Conservation (phyloP, 371 early-diverging fungal species). For the Haplosporangium sp. region DNA sequence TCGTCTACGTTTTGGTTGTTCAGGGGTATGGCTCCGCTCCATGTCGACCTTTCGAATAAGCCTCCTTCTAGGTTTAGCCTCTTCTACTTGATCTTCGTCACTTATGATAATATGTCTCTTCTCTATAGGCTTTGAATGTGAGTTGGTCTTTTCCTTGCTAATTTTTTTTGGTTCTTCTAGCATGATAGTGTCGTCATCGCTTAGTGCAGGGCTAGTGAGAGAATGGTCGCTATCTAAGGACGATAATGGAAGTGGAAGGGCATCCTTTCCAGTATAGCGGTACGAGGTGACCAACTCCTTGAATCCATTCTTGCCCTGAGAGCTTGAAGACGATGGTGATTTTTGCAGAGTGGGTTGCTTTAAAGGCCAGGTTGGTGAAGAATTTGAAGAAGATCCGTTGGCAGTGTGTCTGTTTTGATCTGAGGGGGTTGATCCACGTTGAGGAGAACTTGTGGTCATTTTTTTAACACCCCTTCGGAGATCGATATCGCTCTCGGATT, state of each 20-base stretch:
- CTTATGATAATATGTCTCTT: slow-evolving; percentile 42
- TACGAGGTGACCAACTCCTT: slow-evolving; percentile 33
- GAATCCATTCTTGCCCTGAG: slow-evolving; percentile 23
- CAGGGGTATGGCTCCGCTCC: background rate
- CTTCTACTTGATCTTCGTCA: slow-evolving; percentile 29
- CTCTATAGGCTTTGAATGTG: background rate
- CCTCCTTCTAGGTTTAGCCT: slow-evolving; percentile 33
- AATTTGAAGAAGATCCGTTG: background rate
- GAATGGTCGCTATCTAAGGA: slow-evolving; percentile 17
- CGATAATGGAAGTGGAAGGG: slow-evolving; percentile 9
- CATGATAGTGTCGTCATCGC: slow-evolving; percentile 21
- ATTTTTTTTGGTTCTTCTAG: background rate
- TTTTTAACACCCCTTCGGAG: slow-evolving; percentile 33
- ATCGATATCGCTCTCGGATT: slow-evolving; percentile 35
- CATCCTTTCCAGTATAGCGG: slow-evolving; percentile 41
- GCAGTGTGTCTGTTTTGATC: background rate
- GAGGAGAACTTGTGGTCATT: slow-evolving; percentile 27
- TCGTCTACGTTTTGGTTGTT: slow-evolving; percentile 34
- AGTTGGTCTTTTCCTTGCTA: background rate
- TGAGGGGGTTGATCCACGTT: background rate
- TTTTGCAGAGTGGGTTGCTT: background rate
- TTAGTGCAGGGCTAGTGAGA: slow-evolving; percentile 29
- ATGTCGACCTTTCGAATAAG: slow-evolving; percentile 21
- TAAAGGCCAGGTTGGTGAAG: background rate
- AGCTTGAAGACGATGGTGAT: background rate